These are phyloP conservation scores for Sphaerostilbella broomeana DNA, from an alignment of 2,329 filamentous ascomycete species.

Conservation along the genomic window DNA sequence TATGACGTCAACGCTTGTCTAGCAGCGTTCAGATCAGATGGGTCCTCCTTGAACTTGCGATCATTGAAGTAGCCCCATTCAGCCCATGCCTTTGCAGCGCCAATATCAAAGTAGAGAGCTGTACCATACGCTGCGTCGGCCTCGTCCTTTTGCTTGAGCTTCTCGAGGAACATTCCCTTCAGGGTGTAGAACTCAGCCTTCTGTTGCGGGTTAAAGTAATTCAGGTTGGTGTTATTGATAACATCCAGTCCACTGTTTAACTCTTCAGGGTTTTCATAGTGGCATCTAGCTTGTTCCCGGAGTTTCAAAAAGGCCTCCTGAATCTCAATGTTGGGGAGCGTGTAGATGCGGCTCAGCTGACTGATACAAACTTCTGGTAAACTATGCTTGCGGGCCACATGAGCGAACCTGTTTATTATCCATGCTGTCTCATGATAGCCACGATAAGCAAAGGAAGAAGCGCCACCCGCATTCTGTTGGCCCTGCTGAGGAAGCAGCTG, in stretches of 20 bases:
- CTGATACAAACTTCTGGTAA: conserved; percentile 96
- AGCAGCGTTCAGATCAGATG: conserved; percentile 72
- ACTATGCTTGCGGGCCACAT: conserved; percentile 94
- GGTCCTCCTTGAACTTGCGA: conserved; percentile 87
- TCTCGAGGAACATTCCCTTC: conserved; percentile 98
- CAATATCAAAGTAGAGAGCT: conserved; percentile 91
- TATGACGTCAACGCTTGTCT: conserved; percentile 94
- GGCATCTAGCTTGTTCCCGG: conserved; percentile 96
- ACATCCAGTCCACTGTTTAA: conserved; percentile 90
- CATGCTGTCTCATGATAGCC: conserved; percentile 98
- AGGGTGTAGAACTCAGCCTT: conserved; percentile 99
- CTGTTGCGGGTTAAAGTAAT: conserved; percentile 92
- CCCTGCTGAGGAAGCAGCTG: conserved; percentile 72
- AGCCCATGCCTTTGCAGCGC: conserved; percentile 94
- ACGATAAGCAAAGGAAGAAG: conserved; percentile 84
- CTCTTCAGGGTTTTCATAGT: conserved; percentile 93
- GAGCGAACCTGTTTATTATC: conserved; percentile 99
- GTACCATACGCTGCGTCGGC: conserved; percentile 92
- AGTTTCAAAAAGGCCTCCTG: conserved; percentile 98
- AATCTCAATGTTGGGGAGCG: conserved; percentile 97
- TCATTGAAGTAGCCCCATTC: conserved; percentile 99
- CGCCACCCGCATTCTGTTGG: conserved; percentile 70
- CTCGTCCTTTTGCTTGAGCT: conserved; percentile 82
- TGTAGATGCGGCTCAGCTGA: conserved; percentile 96
- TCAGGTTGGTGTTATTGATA: conserved; percentile 98